Conservation (phyloP, 2,329 filamentous ascomycete species). For the Diaporthe caulivora region DNA sequence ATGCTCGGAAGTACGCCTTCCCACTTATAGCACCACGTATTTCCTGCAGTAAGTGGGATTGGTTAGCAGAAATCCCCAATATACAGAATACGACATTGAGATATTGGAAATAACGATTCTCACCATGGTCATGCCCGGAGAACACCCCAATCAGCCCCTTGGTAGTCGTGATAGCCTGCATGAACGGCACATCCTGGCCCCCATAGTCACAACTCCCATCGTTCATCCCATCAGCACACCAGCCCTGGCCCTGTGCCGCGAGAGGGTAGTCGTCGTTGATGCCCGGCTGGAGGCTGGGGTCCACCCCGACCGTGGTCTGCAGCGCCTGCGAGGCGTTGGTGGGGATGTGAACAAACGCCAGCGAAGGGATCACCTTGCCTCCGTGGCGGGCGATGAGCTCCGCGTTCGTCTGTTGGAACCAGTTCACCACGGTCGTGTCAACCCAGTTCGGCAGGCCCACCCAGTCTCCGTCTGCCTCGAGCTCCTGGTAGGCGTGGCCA, state of each 20-base stretch:
- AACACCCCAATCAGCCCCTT: conserved; percentile 65
- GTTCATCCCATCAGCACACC: conserved; percentile 48
- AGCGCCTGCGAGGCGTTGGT: conserved; percentile 48
- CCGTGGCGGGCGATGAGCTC: conserved; percentile 45
- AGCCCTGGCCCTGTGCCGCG: conserved; percentile 49
- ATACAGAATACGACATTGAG: background rate
- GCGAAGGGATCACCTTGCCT: conserved; percentile 55
- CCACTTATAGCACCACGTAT: conserved; percentile 63
- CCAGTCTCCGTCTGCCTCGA: conserved; percentile 36
- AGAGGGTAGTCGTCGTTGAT: conserved; percentile 50
- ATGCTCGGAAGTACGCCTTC: conserved; percentile 41
- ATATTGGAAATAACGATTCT: background rate
- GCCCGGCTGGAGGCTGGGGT: conserved; percentile 48
- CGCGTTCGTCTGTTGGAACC: conserved; percentile 55
- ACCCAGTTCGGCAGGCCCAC: conserved; percentile 56
- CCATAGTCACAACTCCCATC: conserved; percentile 48
- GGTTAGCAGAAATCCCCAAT: background rate
- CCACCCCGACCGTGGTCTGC: conserved; percentile 46
- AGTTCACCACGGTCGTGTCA: conserved; percentile 55
- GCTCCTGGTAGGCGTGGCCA: conserved; percentile 55
- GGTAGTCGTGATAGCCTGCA: conserved; percentile 65
- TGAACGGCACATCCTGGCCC: conserved; percentile 66
- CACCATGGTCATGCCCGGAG: conserved; percentile 69
- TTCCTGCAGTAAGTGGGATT: conserved; percentile 44
- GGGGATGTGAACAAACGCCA: conserved; percentile 65